A percentile compares a stretch with the other conserved stretches of the same genome.
These are phyloP conservation scores for Musa itinerans DNA, from an alignment of 176 grass and related monocot species.

Conservation along the genomic window DNA sequence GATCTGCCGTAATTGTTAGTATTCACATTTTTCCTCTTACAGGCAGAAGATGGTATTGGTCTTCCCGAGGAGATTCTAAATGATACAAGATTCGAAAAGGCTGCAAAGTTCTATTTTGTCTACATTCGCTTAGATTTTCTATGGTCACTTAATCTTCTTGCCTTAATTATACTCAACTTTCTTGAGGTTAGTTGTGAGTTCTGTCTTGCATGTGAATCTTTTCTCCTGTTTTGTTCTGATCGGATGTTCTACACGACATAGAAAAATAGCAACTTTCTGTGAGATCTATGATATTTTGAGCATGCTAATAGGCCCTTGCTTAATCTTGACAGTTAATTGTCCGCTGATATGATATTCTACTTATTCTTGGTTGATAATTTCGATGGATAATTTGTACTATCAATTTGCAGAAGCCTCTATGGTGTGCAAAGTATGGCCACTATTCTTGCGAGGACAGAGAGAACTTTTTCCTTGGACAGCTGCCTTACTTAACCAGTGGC, in stretches of 20 bases:
- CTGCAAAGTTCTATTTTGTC: conserved; percentile 75
- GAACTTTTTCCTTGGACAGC: conserved; percentile 68
- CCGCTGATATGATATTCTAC: neutral
- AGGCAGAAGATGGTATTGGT: conserved; percentile 94
- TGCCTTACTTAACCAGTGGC: conserved; percentile 62
- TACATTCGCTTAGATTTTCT: conserved; percentile 74
- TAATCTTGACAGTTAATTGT: neutral
- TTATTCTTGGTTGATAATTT: neutral
- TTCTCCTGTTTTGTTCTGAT: conserved; percentile 14
- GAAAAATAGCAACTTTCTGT: conserved; percentile 5
- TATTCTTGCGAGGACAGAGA: conserved; percentile 76
- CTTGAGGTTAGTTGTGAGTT: conserved; percentile 57
- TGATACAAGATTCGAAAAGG: conserved; percentile 58
- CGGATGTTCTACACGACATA: neutral
- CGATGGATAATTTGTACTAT: conserved; percentile 9
- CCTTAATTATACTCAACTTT: conserved; percentile 86
- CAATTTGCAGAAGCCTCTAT: conserved; percentile 75
- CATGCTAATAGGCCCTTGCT: neutral
- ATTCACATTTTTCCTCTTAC: conserved; percentile 22
- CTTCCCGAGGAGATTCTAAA: conserved; percentile 79
- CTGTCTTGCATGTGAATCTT: neutral
- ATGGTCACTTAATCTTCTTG: conserved; percentile 89
- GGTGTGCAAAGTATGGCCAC: conserved; percentile 51
- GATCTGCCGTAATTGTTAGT: neutral
- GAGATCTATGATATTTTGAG: neutral